These are phyloP conservation scores for Stephania cephalantha DNA, from an alignment of 164 flowering plant species.

Conservation along the genomic window DNA sequence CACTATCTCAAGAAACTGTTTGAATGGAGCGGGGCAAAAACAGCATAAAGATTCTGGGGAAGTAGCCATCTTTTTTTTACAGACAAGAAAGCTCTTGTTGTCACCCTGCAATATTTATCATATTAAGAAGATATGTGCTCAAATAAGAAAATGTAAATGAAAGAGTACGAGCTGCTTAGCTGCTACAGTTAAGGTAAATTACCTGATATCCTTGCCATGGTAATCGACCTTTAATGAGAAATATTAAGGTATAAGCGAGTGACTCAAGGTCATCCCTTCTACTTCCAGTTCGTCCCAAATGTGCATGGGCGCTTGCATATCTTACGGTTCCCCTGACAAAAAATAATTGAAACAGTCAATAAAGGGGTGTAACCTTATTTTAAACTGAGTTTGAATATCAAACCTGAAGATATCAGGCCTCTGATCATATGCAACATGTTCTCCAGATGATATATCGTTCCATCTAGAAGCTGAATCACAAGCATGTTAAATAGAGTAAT, in stretches of 20 bases:
- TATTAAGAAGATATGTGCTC: not conserved
- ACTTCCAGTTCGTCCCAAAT: slow-evolving; percentile 84
- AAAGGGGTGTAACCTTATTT: not conserved
- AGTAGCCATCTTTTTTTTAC: slow-evolving; percentile 81
- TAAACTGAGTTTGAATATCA: slow-evolving; percentile 4
- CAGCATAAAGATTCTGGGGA: slow-evolving; percentile 77
- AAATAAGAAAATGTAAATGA: not conserved
- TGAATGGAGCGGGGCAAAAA: slow-evolving; percentile 73
- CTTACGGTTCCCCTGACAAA: slow-evolving; percentile 72
- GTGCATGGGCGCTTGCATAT: slow-evolving; percentile 94
- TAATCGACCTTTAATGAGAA: slow-evolving; percentile 68
- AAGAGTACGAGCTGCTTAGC: not conserved
- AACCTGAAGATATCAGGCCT: slow-evolving; percentile 88
- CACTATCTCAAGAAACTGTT: slow-evolving; percentile 68
- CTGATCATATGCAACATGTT: slow-evolving; percentile 89
- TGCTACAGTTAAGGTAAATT: slow-evolving; percentile 4
- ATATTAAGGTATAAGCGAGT: slow-evolving; percentile 72
- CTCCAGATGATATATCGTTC: slow-evolving; percentile 64
- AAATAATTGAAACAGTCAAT: not conserved
- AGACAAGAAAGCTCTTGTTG: slow-evolving; percentile 82
- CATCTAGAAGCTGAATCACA: slow-evolving; percentile 68
- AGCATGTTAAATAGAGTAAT: slow-evolving; percentile 12
- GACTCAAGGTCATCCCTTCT: slow-evolving; percentile 95
- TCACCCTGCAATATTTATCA: slow-evolving; percentile 51
- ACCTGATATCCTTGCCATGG: slow-evolving; percentile 98